These are phyloP conservation scores for Clarireedia hainanense DNA, from an alignment of 2,329 filamentous ascomycete genomes.

Conservation along the genomic window DNA sequence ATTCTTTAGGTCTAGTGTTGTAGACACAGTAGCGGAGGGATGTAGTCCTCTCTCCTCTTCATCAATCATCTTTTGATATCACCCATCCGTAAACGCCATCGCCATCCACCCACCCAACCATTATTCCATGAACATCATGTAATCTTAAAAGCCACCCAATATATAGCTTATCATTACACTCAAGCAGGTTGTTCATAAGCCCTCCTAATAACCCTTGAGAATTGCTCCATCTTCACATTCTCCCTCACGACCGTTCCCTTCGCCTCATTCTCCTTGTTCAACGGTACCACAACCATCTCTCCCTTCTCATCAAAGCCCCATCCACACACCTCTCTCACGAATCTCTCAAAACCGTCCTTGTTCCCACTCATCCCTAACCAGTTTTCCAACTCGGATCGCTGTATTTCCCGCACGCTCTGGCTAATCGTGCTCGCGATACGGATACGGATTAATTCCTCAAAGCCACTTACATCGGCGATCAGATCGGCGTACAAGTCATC, in stretches of 20 bases:
- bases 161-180: slow-evolving; percentile 13
- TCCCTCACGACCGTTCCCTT: slow-evolving; percentile 93
- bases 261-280: slow-evolving; percentile 96
- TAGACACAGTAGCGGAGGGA: neutral
- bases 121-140: slow-evolving; percentile 19
- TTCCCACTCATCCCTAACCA: slow-evolving; percentile 64
- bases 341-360: slow-evolving; percentile 59
- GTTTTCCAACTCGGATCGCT: slow-evolving; percentile 58
- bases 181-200: slow-evolving; percentile 77
- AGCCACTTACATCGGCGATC: slow-evolving; percentile 86
- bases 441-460: slow-evolving; percentile 88
- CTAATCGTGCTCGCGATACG: slow-evolving; percentile 83
- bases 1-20: neutral
- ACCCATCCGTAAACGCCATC: slow-evolving; percentile 19
- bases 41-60: neutral
- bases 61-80: neutral
- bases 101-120: slow-evolving; percentile 4
- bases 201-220: slow-evolving; percentile 69
- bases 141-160: slow-evolving; percentile 6
- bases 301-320: slow-evolving; percentile 60
- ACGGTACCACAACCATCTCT: slow-evolving; percentile 64
- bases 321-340: slow-evolving; percentile 75
- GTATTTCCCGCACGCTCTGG: slow-evolving; percentile 69
- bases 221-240: slow-evolving; percentile 87
- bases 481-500: slow-evolving; percentile 95